Evolutionary conservation across 441 rosid genomes (phyloP).

Genomic region (Francoa sonchifolia): DNA sequence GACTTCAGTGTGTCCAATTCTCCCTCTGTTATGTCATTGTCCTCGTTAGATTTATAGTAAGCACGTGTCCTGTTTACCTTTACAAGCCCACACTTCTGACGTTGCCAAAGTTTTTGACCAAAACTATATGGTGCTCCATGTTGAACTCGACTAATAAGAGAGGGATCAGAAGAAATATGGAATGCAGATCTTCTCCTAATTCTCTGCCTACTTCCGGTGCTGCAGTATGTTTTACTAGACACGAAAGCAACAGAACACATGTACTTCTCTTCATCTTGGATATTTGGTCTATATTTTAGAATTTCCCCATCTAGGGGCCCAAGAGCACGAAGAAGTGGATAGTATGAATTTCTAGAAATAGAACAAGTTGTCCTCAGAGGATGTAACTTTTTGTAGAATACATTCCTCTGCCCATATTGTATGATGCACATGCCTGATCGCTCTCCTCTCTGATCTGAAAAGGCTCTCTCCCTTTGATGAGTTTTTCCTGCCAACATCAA

Average conservation of each 20-base stretch:
- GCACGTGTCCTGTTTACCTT: slow-evolving; percentile 37
- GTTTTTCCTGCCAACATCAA: slow-evolving; percentile 29
- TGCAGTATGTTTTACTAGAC: slow-evolving; percentile 17
- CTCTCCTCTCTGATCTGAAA: slow-evolving; percentile 19
- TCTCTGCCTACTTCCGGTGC: slow-evolving; percentile 15
- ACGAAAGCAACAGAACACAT: slow-evolving; percentile 11
- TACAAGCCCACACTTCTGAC: slow-evolving; percentile 12
- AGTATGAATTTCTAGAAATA: slow-evolving; percentile 14
- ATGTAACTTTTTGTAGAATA: slow-evolving; percentile 19
- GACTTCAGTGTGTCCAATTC: slow-evolving; percentile 39
- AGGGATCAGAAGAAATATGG: slow-evolving; percentile 18
- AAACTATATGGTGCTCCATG: slow-evolving; percentile 12
- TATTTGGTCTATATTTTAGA: slow-evolving; percentile 16
- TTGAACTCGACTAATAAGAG: slow-evolving; percentile 20
- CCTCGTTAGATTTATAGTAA: slow-evolving; percentile 77
- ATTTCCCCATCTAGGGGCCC: slow-evolving; percentile 18
- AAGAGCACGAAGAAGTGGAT: slow-evolving; percentile 13
- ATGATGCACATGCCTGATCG: slow-evolving; percentile 15
- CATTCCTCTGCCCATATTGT: slow-evolving; percentile 20
- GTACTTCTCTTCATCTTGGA: slow-evolving; percentile 15
- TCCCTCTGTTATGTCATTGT: slow-evolving; percentile 46
- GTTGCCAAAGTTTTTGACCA: slow-evolving; percentile 13
- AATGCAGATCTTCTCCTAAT: slow-evolving; percentile 21
- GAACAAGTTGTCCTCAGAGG: slow-evolving; percentile 20
- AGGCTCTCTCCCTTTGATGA: slow-evolving; percentile 20